Evolutionary conservation across 768 basidiomycete genomes (phyloP).

Genomic region (Russula olivacea): DNA sequence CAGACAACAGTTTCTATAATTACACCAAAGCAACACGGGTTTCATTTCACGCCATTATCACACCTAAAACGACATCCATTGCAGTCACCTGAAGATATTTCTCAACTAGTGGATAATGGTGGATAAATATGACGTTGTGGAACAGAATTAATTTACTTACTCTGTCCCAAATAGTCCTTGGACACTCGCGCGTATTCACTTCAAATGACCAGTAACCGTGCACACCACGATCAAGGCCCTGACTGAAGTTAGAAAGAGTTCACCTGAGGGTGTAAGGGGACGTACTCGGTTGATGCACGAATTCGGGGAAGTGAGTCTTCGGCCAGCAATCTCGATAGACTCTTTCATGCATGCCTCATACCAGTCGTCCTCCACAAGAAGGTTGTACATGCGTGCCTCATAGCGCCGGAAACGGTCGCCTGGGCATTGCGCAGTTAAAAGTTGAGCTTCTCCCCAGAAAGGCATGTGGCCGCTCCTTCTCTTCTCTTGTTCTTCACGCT

Average conservation of each 20-base stretch:
- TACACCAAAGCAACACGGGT: not conserved
- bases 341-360: constrained; percentile 24
- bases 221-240: constrained; percentile 20
- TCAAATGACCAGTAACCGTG: constrained; percentile 12
- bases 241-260: not conserved
- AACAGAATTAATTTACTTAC: not conserved
- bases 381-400: constrained; percentile 25
- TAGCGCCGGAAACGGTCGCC: constrained; percentile 13
- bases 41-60: not conserved
- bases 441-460: constrained; percentile 18
- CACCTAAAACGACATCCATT: not conserved
- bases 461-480: constrained; percentile 17
- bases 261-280: not conserved
- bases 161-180: constrained; percentile 20
- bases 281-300: constrained; percentile 10
- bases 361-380: constrained; percentile 28
- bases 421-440: constrained; percentile 11
- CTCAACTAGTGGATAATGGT: not conserved
- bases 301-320: not conserved
- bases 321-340: constrained; percentile 4
- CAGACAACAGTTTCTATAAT: not conserved
- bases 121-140: not conserved
- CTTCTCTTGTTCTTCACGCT: constrained; percentile 21
- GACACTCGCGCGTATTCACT: constrained; percentile 17
- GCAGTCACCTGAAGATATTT: constrained; percentile 5